phyloP scores from a whole-genome alignment of 768 basidiomycete species.

The Tricholomella constricta region DNA sequence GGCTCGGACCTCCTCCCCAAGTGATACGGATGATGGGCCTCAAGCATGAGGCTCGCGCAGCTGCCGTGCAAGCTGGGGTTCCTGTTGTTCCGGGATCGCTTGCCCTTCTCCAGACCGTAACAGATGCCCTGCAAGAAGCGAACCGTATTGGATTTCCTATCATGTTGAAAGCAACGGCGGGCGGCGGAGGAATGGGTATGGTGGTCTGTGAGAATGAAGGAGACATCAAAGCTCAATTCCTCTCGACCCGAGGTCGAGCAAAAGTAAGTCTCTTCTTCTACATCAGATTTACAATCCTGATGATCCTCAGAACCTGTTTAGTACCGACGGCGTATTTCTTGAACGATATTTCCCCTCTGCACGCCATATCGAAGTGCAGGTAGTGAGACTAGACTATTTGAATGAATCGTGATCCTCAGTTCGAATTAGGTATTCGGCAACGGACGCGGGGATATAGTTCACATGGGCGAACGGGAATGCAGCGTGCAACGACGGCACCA shows the following conservation, averaged over 20 bases:
- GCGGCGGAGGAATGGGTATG: slow-evolving; percentile 72
- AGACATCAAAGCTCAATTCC: slow-evolving; percentile 40
- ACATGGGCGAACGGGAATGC: slow-evolving; percentile 73
- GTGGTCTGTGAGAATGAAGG: slow-evolving; percentile 48
- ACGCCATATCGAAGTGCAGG: slow-evolving; percentile 70
- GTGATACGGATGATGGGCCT: slow-evolving; percentile 57
- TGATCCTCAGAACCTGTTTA: slow-evolving; percentile 44
- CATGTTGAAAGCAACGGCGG: slow-evolving; percentile 67
- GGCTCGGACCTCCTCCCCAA: slow-evolving; percentile 56
- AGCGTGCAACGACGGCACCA: slow-evolving; percentile 70
- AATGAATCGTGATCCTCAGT: too few relatives aligned
- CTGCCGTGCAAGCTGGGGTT: slow-evolving; percentile 50
- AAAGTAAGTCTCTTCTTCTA: slow-evolving; percentile 35
- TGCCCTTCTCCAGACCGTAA: slow-evolving; percentile 42
- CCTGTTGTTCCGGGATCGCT: slow-evolving; percentile 59
- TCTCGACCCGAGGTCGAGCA: slow-evolving; percentile 40
- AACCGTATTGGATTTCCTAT: slow-evolving; percentile 55
- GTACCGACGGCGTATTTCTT: slow-evolving; percentile 52
- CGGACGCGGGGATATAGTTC: slow-evolving; percentile 55
- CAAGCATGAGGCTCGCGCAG: slow-evolving; percentile 57
- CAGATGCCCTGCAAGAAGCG: slow-evolving; percentile 44
- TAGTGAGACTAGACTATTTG: too few relatives aligned
- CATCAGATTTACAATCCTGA: background rate
- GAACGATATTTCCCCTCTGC: slow-evolving; percentile 59
- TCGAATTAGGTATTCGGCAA: slow-evolving; percentile 67